These are phyloP conservation scores for Phragmites australis DNA, from an alignment of 176 grass and related monocot genomes.

Conservation along the genomic window DNA sequence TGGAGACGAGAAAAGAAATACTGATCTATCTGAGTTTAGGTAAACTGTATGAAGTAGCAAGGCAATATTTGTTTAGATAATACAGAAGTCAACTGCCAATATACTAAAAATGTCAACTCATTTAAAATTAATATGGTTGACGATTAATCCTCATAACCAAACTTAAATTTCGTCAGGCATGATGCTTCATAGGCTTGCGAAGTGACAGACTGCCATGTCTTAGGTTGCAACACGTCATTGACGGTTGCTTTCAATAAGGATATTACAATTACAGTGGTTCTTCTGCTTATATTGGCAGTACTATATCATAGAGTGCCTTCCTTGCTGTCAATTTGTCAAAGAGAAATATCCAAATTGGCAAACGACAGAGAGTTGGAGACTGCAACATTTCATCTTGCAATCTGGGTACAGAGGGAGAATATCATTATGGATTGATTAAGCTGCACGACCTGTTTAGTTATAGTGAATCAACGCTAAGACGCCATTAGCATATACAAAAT, in stretches of 20 bases:
- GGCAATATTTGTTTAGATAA: not conserved
- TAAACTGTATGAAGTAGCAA: not conserved
- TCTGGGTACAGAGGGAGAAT: not conserved
- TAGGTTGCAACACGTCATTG: not conserved
- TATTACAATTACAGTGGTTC: not conserved
- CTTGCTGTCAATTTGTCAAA: not conserved
- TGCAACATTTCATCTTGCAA: not conserved
- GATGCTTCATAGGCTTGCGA: not conserved
- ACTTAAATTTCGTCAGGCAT: not conserved
- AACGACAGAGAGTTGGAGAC: not conserved
- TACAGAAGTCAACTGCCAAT: not conserved
- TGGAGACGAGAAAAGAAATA: not conserved
- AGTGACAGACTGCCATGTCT: not conserved
- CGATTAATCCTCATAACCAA: not conserved
- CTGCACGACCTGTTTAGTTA: not conserved
- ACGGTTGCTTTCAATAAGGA: not conserved
- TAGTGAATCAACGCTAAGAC: not conserved
- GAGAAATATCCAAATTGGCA: not conserved
- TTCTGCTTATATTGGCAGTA: not conserved
- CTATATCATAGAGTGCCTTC: not conserved
- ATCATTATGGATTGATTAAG: not conserved
- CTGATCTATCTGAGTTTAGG: not conserved
- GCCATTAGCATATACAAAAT: not conserved
- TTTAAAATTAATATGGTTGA: constrained; percentile 18
- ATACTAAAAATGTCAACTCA: constrained; percentile 22